Percentiles rank a stretch among this genome's conserved stretches.
These are phyloP conservation scores for Rhodotorula sp. DNA, from an alignment of 1,284 basidiomycete species.

Conservation along the genomic window DNA sequence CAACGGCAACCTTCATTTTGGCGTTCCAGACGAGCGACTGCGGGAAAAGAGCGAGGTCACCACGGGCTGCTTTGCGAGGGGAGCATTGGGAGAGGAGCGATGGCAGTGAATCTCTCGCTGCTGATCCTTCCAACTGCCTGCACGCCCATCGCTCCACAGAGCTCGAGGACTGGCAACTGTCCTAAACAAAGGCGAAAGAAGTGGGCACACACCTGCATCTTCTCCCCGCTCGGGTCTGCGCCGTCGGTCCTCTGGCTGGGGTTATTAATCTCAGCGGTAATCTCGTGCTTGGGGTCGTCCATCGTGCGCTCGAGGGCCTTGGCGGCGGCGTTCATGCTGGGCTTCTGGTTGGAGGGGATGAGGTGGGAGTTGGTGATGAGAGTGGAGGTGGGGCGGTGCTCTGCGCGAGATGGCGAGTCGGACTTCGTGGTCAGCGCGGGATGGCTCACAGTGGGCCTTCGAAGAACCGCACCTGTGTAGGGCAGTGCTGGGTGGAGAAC, in stretches of 20 bases:
- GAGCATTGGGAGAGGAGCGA: too few relatives aligned
- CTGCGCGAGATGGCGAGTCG: background rate
- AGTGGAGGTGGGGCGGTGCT: background rate
- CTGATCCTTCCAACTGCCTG: too few relatives aligned
- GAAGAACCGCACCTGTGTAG: background rate
- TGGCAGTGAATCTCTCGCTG: too few relatives aligned
- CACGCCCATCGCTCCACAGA: too few relatives aligned
- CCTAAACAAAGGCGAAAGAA: background rate
- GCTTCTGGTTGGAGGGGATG: background rate
- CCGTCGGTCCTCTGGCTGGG: conserved; percentile 23
- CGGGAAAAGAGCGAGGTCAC: background rate
- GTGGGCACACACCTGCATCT: conserved; percentile 33
- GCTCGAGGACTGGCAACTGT: too few relatives aligned
- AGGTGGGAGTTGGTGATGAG: background rate
- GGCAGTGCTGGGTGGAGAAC: background rate
- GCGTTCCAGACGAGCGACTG: conserved; percentile 71
- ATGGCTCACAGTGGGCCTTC: background rate
- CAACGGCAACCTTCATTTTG: conserved; percentile 54
- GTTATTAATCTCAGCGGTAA: conserved; percentile 20
- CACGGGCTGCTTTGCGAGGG: too few relatives aligned
- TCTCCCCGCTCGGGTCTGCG: conserved; percentile 37
- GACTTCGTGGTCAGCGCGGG: background rate
- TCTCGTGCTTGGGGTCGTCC: background rate
- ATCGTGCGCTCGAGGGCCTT: conserved; percentile 23
- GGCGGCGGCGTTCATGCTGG: conserved; percentile 31